Conservation (phyloP, 345 rosid genomes). For the Gossypium turneri region DNA sequence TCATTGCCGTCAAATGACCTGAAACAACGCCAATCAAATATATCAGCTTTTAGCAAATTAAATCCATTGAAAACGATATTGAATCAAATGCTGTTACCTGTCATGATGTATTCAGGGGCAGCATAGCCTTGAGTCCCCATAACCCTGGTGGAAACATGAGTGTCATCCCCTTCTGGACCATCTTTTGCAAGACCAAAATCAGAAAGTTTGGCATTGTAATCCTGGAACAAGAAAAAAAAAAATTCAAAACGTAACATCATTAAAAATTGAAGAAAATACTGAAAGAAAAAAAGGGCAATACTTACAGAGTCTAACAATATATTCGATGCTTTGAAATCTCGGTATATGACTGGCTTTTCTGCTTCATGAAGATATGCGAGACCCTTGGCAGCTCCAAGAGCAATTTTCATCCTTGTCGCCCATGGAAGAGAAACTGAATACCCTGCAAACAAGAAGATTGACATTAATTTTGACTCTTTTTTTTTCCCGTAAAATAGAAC, state of each 20-base stretch:
- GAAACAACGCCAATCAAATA: not conserved
- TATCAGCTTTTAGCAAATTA: not conserved
- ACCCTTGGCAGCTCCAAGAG: constrained; percentile 90
- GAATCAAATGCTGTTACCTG: constrained; percentile 36
- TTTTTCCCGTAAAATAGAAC: not conserved
- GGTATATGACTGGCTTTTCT: constrained; percentile 79
- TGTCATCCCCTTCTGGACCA: constrained; percentile 93
- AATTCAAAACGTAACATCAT: not conserved
- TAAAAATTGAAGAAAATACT: not conserved
- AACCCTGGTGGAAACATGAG: constrained; percentile 84
- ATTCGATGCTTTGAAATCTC: constrained; percentile 91
- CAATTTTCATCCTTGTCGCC: constrained; percentile 90
- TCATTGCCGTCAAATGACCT: constrained; percentile 71
- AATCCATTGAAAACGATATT: not conserved
- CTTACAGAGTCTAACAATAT: constrained; percentile 81
- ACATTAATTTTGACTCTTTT: not conserved
- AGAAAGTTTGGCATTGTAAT: constrained; percentile 72
- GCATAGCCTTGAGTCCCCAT: constrained; percentile 98
- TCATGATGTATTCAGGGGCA: constrained; percentile 93
- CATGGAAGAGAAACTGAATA: constrained; percentile 75
- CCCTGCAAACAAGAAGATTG: constrained; percentile 35
- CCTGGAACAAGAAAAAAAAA: constrained; percentile 36
- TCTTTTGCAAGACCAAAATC: constrained; percentile 93
- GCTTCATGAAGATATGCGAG: constrained; percentile 85
- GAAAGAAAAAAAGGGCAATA: not conserved